A percentile compares a stretch with the other conserved stretches of the same genome.
Evolutionary conservation across 208 protist genomes (phyloP).

Genomic region (Trypanosoma melophagium): DNA sequence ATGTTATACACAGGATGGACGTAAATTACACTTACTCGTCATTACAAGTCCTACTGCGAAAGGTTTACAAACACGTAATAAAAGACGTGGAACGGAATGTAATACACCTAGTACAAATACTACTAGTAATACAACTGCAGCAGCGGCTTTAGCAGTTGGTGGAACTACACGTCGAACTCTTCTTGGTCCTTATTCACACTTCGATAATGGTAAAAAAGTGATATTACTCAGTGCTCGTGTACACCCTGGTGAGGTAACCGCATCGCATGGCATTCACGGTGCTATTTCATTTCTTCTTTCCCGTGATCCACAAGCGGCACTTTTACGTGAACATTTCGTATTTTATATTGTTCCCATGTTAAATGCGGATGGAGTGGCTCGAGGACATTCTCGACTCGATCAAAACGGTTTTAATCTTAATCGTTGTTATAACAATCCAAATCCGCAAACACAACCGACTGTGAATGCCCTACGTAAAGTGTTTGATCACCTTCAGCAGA

Average conservation of each 20-base stretch:
- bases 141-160: neutral
- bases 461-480: constrained; percentile 78
- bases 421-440: constrained; percentile 90
- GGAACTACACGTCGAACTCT: constrained; percentile 12
- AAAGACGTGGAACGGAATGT: constrained; percentile 1
- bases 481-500: constrained; percentile 68
- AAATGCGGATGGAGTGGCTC: constrained; percentile 93
- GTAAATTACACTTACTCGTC: constrained; percentile 83
- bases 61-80: constrained; percentile 2
- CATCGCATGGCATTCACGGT: constrained; percentile 89
- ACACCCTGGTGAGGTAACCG: constrained; percentile 92
- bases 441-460: constrained; percentile 72
- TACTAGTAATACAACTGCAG: neutral
- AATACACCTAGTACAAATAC: neutral
- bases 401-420: constrained; percentile 93
- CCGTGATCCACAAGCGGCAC: constrained; percentile 54
- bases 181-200: constrained; percentile 67
- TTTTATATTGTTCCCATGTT: constrained; percentile 93
- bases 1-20: constrained; percentile 70
- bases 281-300: constrained; percentile 86
- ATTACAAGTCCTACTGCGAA: constrained; percentile 53
- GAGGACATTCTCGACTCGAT: constrained; percentile 92
- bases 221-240: constrained; percentile 88
- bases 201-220: constrained; percentile 82
- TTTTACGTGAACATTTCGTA: constrained; percentile 87